phyloP scores from a whole-genome alignment of 2,329 filamentous ascomycete species.

The Colletotrichum gloeosporioides region DNA sequence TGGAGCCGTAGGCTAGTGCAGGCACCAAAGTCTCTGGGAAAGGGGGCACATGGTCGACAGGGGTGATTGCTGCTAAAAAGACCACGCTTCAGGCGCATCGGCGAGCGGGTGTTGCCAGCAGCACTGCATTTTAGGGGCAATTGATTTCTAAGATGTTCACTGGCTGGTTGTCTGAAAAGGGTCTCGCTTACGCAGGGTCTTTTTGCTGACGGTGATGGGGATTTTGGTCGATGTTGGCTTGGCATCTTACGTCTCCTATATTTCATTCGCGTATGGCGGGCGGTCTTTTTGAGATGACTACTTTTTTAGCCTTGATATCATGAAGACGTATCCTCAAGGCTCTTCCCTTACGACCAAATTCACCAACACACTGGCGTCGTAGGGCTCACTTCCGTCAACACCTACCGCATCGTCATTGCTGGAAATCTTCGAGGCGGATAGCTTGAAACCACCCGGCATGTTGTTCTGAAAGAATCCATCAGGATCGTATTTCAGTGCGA shows the following conservation, averaged over 20 bases:
- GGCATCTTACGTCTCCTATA: not conserved
- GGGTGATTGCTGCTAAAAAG: not conserved
- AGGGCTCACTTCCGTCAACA: accelerated
- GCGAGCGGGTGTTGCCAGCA: not conserved
- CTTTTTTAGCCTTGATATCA: not conserved
- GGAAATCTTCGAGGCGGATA: not conserved
- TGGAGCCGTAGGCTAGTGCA: not conserved
- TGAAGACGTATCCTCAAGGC: not conserved
- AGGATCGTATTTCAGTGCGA: not conserved
- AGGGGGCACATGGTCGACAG: not conserved
- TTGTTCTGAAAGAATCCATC: not conserved
- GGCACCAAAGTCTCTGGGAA: not conserved
- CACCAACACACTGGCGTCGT: accelerated
- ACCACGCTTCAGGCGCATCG: not conserved
- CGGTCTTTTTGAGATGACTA: not conserved
- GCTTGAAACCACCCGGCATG: not conserved
- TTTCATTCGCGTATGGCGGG: not conserved
- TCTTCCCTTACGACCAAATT: not conserved
- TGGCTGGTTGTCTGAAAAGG: not conserved
- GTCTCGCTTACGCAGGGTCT: not conserved
- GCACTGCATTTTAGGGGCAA: not conserved
- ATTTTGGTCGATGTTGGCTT: not conserved
- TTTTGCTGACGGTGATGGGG: not conserved
- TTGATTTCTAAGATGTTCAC: not conserved
- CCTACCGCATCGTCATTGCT: accelerated